Percentiles rank a stretch among this genome's conserved stretches.
phyloP scores from a whole-genome alignment of 2,329 filamentous ascomycete genomes.

The Cytospora leucostoma region DNA sequence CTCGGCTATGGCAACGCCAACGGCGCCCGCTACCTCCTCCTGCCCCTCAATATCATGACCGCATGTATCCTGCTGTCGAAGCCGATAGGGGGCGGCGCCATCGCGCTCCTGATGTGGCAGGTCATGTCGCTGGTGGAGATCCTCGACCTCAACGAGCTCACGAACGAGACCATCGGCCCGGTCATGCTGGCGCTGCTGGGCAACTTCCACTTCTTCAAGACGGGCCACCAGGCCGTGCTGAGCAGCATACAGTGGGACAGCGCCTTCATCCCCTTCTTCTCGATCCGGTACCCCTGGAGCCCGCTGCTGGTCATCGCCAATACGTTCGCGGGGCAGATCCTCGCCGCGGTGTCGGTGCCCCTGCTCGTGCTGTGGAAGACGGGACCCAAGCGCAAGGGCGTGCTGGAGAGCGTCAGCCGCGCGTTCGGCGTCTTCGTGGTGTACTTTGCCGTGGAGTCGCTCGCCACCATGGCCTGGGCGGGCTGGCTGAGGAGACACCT shows the following conservation, averaged over 20 bases:
- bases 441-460: conserved; percentile 79
- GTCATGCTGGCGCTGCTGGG: conserved; percentile 84
- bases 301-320: conserved; percentile 82
- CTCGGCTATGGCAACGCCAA: conserved; percentile 93
- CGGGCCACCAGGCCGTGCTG: conserved; percentile 88
- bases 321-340: conserved; percentile 84
- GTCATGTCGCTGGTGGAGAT: conserved; percentile 75
- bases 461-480: conserved; percentile 89
- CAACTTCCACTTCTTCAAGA: conserved; percentile 96
- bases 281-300: conserved; percentile 85
- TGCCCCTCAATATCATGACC: conserved; percentile 76
- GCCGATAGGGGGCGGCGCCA: conserved; percentile 86
- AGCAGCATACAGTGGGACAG: conserved; percentile 93
- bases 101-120: conserved; percentile 84
- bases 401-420: conserved; percentile 70
- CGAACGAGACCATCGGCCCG: conserved; percentile 75
- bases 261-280: conserved; percentile 85
- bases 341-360: conserved; percentile 78
- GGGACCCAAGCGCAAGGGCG: conserved; percentile 67
- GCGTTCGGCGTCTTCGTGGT: conserved; percentile 73
- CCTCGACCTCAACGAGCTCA: conserved; percentile 60
- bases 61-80: conserved; percentile 83
- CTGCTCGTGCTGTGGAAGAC: conserved; percentile 88
- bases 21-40: conserved; percentile 83
- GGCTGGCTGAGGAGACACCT: conserved; percentile 85